A percentile compares a stretch with the other conserved stretches of the same genome.
Evolutionary conservation across 495 filamentous ascomycete species (phyloP).

Genomic region (Aspergillus funiculosus): DNA sequence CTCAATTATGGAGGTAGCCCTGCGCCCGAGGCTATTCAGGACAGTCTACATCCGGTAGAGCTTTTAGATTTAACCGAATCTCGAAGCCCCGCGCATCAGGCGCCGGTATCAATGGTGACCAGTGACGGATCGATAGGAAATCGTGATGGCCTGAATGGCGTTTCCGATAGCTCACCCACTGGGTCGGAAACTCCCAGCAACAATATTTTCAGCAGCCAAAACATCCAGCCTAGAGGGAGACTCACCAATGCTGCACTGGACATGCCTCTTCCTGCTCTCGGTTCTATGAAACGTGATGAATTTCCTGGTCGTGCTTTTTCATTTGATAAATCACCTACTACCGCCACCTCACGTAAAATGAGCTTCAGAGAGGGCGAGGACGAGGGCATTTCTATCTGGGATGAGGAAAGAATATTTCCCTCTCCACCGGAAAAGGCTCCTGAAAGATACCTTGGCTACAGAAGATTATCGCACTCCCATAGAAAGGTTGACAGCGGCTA

Average conservation of each 20-base stretch:
- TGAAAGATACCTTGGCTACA: slow-evolving; percentile 3
- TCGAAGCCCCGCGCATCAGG: neutral
- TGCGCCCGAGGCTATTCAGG: slow-evolving; percentile 15
- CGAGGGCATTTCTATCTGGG: slow-evolving; percentile 28
- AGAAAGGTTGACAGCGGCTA: slow-evolving; percentile 41
- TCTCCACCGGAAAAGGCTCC: neutral
- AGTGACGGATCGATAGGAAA: too few species aligned
- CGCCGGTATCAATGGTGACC: too few species aligned
- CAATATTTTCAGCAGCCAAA: neutral
- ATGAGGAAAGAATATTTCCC: slow-evolving; percentile 13
- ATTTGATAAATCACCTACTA: slow-evolving; percentile 33
- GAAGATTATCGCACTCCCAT: slow-evolving; percentile 22
- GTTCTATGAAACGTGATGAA: slow-evolving; percentile 23
- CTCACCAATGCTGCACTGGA: slow-evolving; percentile 14
- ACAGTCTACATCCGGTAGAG: slow-evolving; percentile 10
- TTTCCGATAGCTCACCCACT: too few species aligned
- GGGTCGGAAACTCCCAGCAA: neutral
- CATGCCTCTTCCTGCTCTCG: slow-evolving; percentile 16
- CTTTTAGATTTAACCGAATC: neutral
- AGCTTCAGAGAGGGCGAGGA: slow-evolving; percentile 23
- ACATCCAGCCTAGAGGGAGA: neutral
- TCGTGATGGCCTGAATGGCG: too few species aligned
- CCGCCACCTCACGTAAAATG: slow-evolving; percentile 7
- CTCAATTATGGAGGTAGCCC: slow-evolving; percentile 13
- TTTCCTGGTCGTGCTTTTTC: slow-evolving; percentile 35